Conservation (phyloP, 1,284 basidiomycete genomes). For the Irpex sp. region DNA sequence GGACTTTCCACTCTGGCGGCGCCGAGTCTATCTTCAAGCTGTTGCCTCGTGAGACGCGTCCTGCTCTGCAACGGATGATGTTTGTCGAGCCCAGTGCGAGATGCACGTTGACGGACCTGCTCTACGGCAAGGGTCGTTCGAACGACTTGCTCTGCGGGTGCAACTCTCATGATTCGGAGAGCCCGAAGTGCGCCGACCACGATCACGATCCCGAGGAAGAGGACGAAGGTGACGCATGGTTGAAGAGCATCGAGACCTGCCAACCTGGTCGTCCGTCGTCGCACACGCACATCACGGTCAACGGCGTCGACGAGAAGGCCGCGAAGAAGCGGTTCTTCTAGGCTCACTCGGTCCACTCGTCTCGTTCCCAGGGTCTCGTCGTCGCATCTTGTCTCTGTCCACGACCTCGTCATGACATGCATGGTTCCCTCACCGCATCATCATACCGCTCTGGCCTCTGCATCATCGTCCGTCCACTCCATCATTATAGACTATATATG, state of each 20-base stretch:
- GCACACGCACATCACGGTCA: constrained; percentile 70
- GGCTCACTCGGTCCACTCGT: neutral
- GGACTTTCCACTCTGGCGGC: constrained; percentile 77
- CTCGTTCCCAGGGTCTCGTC: no score
- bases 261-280: constrained; percentile 44
- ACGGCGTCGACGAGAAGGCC: constrained; percentile 62
- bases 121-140: constrained; percentile 77
- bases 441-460: neutral
- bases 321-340: constrained; percentile 71
- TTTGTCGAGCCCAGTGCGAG: constrained; percentile 86
- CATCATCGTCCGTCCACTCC: neutral
- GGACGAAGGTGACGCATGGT: constrained; percentile 76
- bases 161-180: constrained; percentile 38
- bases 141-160: constrained; percentile 82
- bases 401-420: neutral
- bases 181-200: constrained; percentile 56
- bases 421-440: neutral
- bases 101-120: constrained; percentile 91
- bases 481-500: neutral
- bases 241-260: constrained; percentile 73
- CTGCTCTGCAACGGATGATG: constrained; percentile 91
- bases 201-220: constrained; percentile 61
- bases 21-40: constrained; percentile 99
- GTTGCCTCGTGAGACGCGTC: constrained; percentile 87
- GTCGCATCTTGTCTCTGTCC: no score